A percentile compares a stretch with the other conserved stretches of the same genome.
These are phyloP conservation scores for Metarhizium sp. DNA, from an alignment of 2,329 filamentous ascomycete genomes.

Conservation along the genomic window DNA sequence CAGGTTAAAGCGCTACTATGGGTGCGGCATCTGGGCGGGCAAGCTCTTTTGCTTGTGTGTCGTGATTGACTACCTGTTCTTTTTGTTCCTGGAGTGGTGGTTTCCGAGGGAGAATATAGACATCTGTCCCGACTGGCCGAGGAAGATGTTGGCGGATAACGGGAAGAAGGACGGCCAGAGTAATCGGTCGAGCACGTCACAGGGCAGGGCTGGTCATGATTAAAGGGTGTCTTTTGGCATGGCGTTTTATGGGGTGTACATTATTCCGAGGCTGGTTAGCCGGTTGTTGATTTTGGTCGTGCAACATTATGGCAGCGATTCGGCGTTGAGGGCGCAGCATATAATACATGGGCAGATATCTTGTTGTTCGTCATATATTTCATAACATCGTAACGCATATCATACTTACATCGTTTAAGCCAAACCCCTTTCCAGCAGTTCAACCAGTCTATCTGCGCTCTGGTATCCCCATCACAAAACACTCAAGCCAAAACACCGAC, in stretches of 20 bases:
- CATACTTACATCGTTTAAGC: too few species aligned
- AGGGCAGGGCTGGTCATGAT: conserved; percentile 13
- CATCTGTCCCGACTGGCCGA: conserved; percentile 83
- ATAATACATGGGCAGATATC: too few species aligned
- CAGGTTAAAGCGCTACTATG: conserved; percentile 90
- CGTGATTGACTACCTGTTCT: conserved; percentile 87
- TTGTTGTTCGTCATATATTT: too few species aligned
- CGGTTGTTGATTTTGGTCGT: too few species aligned
- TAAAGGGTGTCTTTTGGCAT: background rate
- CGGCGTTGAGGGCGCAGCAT: too few species aligned
- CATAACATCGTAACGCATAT: too few species aligned
- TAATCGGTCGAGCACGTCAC: conserved; percentile 24
- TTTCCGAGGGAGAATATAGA: conserved; percentile 82
- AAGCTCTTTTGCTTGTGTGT: conserved; percentile 95
- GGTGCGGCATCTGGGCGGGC: conserved; percentile 95
- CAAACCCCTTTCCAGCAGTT: too few species aligned
- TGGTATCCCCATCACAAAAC: too few species aligned
- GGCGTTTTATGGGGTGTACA: background rate
- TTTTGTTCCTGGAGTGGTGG: conserved; percentile 77
- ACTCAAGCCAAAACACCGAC: too few species aligned
- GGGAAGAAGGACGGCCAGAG: conserved; percentile 19
- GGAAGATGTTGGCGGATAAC: conserved; percentile 44
- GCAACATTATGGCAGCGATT: too few species aligned
- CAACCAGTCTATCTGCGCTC: too few species aligned
- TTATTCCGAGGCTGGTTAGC: background rate